These are phyloP conservation scores for Ophiostoma sp. DNA, from an alignment of 2,329 filamentous ascomycete genomes.

Conservation along the genomic window DNA sequence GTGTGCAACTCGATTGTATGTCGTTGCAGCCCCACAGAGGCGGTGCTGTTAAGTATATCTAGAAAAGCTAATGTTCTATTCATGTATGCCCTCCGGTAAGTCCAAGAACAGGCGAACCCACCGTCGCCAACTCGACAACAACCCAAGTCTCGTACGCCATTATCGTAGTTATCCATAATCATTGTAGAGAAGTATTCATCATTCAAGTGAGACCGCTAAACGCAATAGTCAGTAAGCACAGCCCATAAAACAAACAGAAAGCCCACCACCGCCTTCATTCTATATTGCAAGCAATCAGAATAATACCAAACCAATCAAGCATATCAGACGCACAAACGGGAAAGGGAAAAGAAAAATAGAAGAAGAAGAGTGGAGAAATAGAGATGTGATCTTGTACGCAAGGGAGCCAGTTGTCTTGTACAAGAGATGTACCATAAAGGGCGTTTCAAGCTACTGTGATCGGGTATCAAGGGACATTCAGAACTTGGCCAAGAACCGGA, in stretches of 20 bases:
- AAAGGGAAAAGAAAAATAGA: neutral
- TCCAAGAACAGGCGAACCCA: neutral
- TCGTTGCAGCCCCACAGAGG: neutral
- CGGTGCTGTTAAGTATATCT: neutral
- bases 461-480: neutral
- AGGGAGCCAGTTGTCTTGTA: neutral
- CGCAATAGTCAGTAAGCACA: neutral
- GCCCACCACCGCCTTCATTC: neutral
- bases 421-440: neutral
- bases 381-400: neutral
- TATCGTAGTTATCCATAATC: neutral
- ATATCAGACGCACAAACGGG: neutral
- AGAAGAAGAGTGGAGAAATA: neutral
- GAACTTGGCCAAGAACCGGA: neutral
- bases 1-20: neutral
- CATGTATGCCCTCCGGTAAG: neutral
- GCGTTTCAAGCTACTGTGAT: neutral
- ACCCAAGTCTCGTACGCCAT: neutral
- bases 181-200: neutral
- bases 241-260: neutral
- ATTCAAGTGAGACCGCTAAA: neutral
- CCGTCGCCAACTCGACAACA: neutral
- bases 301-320: neutral
- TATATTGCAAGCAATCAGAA: neutral
- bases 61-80: neutral